Conservation (phyloP, 305 asterid species). For the Striga hermonthica region DNA sequence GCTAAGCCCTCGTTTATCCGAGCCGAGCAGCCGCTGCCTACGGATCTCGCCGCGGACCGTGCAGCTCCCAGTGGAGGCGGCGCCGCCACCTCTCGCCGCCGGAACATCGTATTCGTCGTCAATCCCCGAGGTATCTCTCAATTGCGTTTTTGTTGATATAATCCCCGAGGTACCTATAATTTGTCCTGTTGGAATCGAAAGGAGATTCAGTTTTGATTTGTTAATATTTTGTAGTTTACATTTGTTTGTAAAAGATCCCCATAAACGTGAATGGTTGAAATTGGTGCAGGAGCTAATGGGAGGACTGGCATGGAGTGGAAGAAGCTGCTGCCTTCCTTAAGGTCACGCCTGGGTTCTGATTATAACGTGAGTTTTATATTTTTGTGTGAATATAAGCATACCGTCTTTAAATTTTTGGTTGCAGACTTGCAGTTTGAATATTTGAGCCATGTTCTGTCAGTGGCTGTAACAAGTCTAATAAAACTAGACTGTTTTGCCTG, state of each 20-base stretch:
- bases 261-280: constrained; percentile 30
- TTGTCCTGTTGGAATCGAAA: neutral
- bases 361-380: constrained; percentile 58
- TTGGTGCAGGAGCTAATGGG: constrained; percentile 76
- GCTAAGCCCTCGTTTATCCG: constrained; percentile 60
- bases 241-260: constrained; percentile 11
- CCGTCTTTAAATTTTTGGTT: neutral
- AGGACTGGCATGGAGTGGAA: constrained; percentile 66
- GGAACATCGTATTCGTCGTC: constrained; percentile 78
- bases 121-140: constrained; percentile 68
- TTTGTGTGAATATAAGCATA: constrained; percentile 6
- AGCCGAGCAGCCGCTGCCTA: constrained; percentile 55
- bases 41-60: constrained; percentile 61
- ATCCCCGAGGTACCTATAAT: neutral
- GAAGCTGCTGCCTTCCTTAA: constrained; percentile 67
- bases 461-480: too few relatives aligned
- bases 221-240: neutral
- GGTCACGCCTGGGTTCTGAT: constrained; percentile 70
- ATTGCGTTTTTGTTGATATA: constrained; percentile 18
- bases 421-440: neutral
- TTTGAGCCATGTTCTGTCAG: too few relatives aligned
- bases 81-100: constrained; percentile 53
- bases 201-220: neutral
- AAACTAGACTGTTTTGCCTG: too few relatives aligned
- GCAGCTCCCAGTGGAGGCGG: constrained; percentile 32